Evolutionary conservation across 176 grass and related monocot species (phyloP).

Genomic region (Cenchrus fungigraminus): DNA sequence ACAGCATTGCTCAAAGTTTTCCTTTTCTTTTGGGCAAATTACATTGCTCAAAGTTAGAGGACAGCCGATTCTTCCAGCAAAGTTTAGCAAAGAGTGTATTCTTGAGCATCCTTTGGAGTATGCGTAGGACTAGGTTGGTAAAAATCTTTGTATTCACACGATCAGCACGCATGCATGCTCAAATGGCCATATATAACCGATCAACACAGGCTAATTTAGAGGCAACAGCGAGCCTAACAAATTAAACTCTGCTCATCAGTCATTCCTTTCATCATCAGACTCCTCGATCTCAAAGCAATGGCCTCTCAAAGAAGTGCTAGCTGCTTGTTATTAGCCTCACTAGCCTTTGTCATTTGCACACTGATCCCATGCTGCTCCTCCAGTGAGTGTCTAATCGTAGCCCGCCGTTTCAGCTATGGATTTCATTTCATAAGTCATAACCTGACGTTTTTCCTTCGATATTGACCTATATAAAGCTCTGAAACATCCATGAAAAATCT

Average conservation of each 20-base stretch:
- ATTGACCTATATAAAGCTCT: background rate
- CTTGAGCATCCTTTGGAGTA: constrained; percentile 30
- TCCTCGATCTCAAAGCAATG: background rate
- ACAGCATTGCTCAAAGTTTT: background rate
- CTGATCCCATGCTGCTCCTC: constrained; percentile 37
- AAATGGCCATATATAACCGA: constrained; percentile 26
- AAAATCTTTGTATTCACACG: background rate
- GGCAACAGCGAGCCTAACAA: background rate
- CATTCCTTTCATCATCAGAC: background rate
- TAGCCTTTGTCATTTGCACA: constrained; percentile 1
- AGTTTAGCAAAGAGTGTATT: constrained; percentile 34
- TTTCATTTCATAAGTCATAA: background rate
- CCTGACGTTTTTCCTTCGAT: background rate
- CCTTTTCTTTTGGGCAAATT: background rate
- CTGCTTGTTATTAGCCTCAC: background rate
- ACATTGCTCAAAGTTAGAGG: background rate
- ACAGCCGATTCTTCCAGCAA: constrained; percentile 23
- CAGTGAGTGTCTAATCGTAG: constrained; percentile 2
- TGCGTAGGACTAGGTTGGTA: constrained; percentile 11
- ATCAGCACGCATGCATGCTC: background rate
- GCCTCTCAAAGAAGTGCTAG: background rate
- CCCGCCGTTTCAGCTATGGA: background rate
- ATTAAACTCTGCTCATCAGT: background rate
- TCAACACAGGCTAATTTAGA: background rate
- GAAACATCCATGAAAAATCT: background rate